phyloP scores from a whole-genome alignment of 306 rosid species.

The apple (Malus domestica) region DNA sequence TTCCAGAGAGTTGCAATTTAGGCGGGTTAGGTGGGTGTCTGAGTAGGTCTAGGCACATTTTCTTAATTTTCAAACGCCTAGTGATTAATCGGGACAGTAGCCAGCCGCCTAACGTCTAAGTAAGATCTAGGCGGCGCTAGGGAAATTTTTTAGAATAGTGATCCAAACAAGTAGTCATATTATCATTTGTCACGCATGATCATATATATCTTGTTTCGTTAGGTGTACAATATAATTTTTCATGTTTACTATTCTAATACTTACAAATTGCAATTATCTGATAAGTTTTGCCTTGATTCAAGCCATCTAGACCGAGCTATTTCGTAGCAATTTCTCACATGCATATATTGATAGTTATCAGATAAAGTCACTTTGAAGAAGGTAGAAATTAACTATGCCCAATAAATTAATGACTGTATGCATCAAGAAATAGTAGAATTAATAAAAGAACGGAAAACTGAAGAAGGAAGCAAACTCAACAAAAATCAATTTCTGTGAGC shows the following conservation, averaged over 20 bases:
- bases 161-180: no score
- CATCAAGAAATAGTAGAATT: background rate
- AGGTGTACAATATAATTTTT: no score
- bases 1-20: no score
- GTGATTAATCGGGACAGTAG: no score
- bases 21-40: no score
- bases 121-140: no score
- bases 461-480: background rate
- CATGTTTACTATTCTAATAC: background rate
- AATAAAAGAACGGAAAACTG: background rate
- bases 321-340: background rate
- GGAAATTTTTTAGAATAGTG: no score
- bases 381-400: background rate
- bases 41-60: accelerated
- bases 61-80: no score
- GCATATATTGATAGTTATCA: background rate
- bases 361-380: background rate
- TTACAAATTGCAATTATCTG: background rate
- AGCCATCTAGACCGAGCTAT: background rate
- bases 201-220: no score
- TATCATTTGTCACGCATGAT: no score
- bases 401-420: background rate
- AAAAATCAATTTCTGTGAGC: background rate
- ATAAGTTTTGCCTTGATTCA: background rate
- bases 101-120: no score